phyloP scores from a whole-genome alignment of 1,139 yeast species.

The Lodderomyces metapsilosis region DNA sequence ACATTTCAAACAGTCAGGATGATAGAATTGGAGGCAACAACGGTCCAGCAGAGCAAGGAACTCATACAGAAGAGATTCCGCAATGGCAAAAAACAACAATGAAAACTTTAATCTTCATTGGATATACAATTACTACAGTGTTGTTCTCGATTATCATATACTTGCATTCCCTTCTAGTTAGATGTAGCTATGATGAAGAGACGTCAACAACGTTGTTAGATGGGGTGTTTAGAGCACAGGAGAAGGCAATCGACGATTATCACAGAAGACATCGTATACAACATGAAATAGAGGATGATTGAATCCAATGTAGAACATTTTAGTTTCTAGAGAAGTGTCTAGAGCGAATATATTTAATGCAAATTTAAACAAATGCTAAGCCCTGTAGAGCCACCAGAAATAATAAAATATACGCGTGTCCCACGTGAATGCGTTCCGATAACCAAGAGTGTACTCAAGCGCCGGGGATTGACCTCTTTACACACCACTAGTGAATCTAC shows the following conservation, averaged over 20 bases:
- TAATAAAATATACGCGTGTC: too few relatives aligned
- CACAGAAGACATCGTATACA: slow-evolving; percentile 5
- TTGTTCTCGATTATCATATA: slow-evolving; percentile 11
- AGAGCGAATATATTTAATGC: too few relatives aligned
- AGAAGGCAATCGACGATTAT: slow-evolving; percentile 13
- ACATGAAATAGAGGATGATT: background rate
- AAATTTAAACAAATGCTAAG: too few relatives aligned
- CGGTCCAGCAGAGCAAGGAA: background rate
- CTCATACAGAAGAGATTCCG: background rate
- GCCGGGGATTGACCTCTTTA: too few relatives aligned
- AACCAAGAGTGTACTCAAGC: too few relatives aligned
- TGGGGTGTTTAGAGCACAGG: slow-evolving; percentile 13
- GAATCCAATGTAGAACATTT: too few relatives aligned
- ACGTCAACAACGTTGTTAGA: slow-evolving; percentile 12
- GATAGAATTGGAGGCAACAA: too few relatives aligned
- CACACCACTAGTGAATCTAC: too few relatives aligned
- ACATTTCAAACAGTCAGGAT: background rate
- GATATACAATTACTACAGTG: slow-evolving; percentile 14
- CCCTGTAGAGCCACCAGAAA: too few relatives aligned
- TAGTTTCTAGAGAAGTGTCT: too few relatives aligned
- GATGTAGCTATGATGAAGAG: slow-evolving; percentile 13
- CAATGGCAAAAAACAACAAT: slow-evolving; percentile 4
- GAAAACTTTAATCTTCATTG: slow-evolving; percentile 11
- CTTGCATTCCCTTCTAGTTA: slow-evolving; percentile 12
- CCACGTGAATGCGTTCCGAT: too few relatives aligned